phyloP scores from a whole-genome alignment of 2,329 filamentous ascomycete genomes.

The Fusarium incarnatum region DNA sequence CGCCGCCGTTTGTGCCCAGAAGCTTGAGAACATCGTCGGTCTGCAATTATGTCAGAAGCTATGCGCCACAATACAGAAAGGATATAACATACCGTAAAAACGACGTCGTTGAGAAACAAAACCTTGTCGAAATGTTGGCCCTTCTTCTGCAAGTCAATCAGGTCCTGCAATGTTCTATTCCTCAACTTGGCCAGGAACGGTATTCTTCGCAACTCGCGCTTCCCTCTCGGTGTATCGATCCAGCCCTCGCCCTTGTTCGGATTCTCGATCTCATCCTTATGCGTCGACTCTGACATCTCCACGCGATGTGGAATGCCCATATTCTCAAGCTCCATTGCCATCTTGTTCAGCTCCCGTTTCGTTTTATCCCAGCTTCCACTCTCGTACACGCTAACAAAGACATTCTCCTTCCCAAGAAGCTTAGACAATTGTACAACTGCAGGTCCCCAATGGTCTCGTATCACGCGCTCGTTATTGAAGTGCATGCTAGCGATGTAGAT shows the following conservation, averaged over 20 bases:
- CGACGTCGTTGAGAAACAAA: conserved; percentile 72
- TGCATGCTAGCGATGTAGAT: conserved; percentile 78
- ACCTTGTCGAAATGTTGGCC: conserved; percentile 68
- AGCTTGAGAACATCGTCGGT: conserved; percentile 66
- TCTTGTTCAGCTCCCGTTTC: conserved; percentile 68
- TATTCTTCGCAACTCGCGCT: conserved; percentile 71
- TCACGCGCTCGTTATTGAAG: conserved; percentile 72
- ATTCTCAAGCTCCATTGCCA: conserved; percentile 65
- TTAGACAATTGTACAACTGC: conserved; percentile 68
- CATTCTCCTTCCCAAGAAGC: conserved; percentile 70
- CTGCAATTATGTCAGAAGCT: conserved; percentile 48
- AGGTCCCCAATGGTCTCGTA: conserved; percentile 71
- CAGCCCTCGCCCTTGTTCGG: conserved; percentile 65
- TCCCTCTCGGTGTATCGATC: conserved; percentile 68
- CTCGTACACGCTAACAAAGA: conserved; percentile 76
- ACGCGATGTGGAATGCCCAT: conserved; percentile 67
- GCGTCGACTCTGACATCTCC: conserved; percentile 68
- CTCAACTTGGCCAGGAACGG: conserved; percentile 74
- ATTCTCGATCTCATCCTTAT: conserved; percentile 65
- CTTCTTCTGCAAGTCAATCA: conserved; percentile 62
- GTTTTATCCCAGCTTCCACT: conserved; percentile 77
- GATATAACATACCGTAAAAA: conserved; percentile 63
- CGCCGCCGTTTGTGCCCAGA: conserved; percentile 66
- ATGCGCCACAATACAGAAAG: not conserved
- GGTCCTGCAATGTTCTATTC: conserved; percentile 71